Evolutionary conservation across 768 basidiomycete species (phyloP).

Genomic region (Clitopilus passeckerianus): DNA sequence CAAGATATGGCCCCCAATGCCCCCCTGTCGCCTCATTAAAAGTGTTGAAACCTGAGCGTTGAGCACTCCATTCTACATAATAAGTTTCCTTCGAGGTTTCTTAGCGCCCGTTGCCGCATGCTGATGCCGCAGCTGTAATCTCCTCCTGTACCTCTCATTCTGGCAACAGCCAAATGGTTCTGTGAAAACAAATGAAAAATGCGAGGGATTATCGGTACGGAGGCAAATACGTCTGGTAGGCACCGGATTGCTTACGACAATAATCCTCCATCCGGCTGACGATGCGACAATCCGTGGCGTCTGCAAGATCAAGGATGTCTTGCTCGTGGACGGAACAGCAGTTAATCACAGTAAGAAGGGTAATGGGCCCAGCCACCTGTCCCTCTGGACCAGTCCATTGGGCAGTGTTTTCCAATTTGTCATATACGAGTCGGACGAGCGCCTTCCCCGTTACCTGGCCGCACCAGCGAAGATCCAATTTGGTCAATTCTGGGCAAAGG

Average conservation of each 20-base stretch:
- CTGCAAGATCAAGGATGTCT: slow-evolving; percentile 47
- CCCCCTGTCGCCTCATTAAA: neutral
- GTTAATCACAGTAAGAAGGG: slow-evolving; percentile 47
- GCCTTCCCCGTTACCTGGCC: slow-evolving; percentile 45
- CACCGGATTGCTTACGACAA: slow-evolving; percentile 40
- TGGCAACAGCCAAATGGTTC: slow-evolving; percentile 46
- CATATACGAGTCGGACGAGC: slow-evolving; percentile 44
- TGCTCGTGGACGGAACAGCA: slow-evolving; percentile 52
- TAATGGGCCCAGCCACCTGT: slow-evolving; percentile 23
- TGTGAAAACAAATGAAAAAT: slow-evolving; percentile 14
- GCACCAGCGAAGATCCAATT: slow-evolving; percentile 58
- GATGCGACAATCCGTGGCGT: slow-evolving; percentile 41
- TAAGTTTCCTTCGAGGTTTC: neutral
- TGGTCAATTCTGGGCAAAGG: slow-evolving; percentile 40
- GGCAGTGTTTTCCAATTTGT: slow-evolving; percentile 19
- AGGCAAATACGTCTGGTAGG: slow-evolving; percentile 1
- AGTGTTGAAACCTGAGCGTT: neutral
- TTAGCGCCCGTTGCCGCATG: slow-evolving; percentile 9
- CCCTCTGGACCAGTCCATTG: neutral
- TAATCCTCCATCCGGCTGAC: slow-evolving; percentile 39
- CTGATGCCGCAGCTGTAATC: slow-evolving; percentile 32
- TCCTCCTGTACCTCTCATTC: slow-evolving; percentile 51
- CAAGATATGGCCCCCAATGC: too few relatives aligned
- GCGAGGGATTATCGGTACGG: slow-evolving; percentile 1
- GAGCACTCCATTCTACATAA: neutral